Evolutionary conservation across 768 basidiomycete genomes (phyloP).

Genomic region (Termitomyces heimii): DNA sequence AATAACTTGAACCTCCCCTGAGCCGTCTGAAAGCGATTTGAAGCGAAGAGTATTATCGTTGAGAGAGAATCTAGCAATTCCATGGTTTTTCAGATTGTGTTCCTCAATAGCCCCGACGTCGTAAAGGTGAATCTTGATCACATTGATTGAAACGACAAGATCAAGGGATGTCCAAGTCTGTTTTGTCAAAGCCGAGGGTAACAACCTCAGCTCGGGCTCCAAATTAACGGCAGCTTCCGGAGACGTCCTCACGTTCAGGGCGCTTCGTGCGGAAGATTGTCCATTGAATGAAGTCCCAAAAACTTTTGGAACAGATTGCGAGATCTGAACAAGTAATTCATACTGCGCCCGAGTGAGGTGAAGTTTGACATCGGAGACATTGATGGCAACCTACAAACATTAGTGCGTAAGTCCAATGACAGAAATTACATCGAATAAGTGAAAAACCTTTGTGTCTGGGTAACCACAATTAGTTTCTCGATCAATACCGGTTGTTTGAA

Average conservation of each 20-base stretch:
- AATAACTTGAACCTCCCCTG: constrained; percentile 83
- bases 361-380: constrained; percentile 79
- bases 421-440: constrained; percentile 1
- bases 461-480: constrained; percentile 40
- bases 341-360: constrained; percentile 85
- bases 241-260: constrained; percentile 5
- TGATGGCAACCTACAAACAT: constrained; percentile 62
- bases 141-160: constrained; percentile 60
- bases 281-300: constrained; percentile 45
- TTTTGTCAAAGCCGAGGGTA: constrained; percentile 10
- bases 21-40: constrained; percentile 77
- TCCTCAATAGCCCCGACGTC: constrained; percentile 56
- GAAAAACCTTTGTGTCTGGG: constrained; percentile 78
- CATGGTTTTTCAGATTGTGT: constrained; percentile 60
- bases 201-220: background rate
- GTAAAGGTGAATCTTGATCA: constrained; percentile 84
- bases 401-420: background rate
- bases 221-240: constrained; percentile 21
- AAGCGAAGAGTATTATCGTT: constrained; percentile 73
- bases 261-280: constrained; percentile 19
- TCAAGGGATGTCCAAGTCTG: constrained; percentile 63
- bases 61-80: constrained; percentile 82
- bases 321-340: constrained; percentile 57
- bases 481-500: constrained; percentile 56
- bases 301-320: constrained; percentile 62